phyloP scores from a whole-genome alignment of 2,329 filamentous ascomycete genomes.

The Pyrenophora graminea region DNA sequence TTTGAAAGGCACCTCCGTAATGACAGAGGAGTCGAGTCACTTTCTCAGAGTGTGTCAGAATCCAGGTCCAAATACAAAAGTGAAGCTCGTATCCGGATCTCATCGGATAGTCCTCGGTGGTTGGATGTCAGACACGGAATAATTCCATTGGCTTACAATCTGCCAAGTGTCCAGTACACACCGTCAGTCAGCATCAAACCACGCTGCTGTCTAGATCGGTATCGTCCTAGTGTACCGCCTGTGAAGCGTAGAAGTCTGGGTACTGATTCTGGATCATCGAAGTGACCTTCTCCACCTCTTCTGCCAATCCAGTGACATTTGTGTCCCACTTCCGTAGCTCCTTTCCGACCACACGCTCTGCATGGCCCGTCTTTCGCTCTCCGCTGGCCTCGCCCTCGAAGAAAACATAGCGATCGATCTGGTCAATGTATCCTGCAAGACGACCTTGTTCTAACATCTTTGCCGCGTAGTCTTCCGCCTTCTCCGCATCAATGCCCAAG shows the following conservation, averaged over 20 bases:
- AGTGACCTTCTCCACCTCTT: constrained; percentile 87
- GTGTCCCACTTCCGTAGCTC: constrained; percentile 86
- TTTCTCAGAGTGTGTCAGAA: no score
- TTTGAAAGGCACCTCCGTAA: no score
- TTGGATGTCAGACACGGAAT: no score
- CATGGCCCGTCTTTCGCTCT: constrained; percentile 68
- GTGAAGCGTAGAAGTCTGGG: constrained; percentile 60
- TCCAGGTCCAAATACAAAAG: no score
- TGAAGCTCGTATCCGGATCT: no score
- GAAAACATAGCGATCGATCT: constrained; percentile 85
- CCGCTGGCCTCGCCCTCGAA: constrained; percentile 80
- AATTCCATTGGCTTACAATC: no score
- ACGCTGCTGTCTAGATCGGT: neutral
- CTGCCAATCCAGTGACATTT: constrained; percentile 82
- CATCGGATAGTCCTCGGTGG: no score
- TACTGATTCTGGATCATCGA: constrained; percentile 80
- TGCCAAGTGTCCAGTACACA: no score
- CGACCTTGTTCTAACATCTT: constrained; percentile 95
- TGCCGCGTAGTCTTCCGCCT: constrained; percentile 88
- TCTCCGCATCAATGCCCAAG: constrained; percentile 76
- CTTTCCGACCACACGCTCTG: constrained; percentile 62
- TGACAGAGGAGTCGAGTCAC: no score
- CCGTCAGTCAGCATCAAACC: no score
- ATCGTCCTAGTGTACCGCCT: constrained; percentile 41
- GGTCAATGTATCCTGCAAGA: constrained; percentile 86